Evolutionary conservation across 2,329 filamentous ascomycete genomes (phyloP).

Genomic region (Chalara sp.): DNA sequence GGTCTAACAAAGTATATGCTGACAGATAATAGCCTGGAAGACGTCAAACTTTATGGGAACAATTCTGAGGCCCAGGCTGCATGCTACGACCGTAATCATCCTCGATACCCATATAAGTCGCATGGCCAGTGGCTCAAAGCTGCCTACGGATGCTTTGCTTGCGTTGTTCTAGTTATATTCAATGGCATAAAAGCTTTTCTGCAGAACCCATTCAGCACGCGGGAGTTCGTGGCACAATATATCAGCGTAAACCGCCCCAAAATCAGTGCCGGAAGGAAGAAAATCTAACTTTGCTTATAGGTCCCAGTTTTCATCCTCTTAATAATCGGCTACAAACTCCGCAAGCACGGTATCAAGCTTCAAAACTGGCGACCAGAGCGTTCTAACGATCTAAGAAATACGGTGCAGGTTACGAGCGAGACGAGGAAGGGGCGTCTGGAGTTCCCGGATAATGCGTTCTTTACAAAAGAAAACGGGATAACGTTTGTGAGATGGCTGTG

Average conservation of each 20-base stretch:
- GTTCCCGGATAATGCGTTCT: slow-evolving; percentile 28
- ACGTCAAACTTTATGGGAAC: slow-evolving; percentile 32
- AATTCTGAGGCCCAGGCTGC: slow-evolving; percentile 29
- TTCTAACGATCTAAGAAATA: slow-evolving; percentile 31
- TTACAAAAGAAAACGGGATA: slow-evolving; percentile 24
- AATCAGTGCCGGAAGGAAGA: too few relatives aligned
- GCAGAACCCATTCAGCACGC: slow-evolving; percentile 27
- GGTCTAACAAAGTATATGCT: not conserved
- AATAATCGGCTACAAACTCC: slow-evolving; percentile 32
- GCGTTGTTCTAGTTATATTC: slow-evolving; percentile 28
- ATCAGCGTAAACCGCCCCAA: slow-evolving; percentile 28
- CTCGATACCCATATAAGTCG: slow-evolving; percentile 31
- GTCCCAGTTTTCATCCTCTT: slow-evolving; percentile 31
- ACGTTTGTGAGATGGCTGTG: slow-evolving; percentile 29
- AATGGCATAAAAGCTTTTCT: slow-evolving; percentile 30
- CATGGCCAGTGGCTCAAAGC: slow-evolving; percentile 33
- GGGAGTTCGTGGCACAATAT: slow-evolving; percentile 32
- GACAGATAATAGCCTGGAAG: slow-evolving; percentile 24
- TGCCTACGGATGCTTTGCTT: slow-evolving; percentile 27
- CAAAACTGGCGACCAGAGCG: slow-evolving; percentile 30
- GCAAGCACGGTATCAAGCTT: slow-evolving; percentile 29
- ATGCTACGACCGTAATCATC: slow-evolving; percentile 28
- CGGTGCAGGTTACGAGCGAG: slow-evolving; percentile 29
- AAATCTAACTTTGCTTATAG: slow-evolving; percentile 11
- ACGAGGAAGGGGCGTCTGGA: slow-evolving; percentile 30